Base-by-base conservation (phyloP, 371 early-diverging fungal species). In the Apophysomyces trapeziformis region DNA sequence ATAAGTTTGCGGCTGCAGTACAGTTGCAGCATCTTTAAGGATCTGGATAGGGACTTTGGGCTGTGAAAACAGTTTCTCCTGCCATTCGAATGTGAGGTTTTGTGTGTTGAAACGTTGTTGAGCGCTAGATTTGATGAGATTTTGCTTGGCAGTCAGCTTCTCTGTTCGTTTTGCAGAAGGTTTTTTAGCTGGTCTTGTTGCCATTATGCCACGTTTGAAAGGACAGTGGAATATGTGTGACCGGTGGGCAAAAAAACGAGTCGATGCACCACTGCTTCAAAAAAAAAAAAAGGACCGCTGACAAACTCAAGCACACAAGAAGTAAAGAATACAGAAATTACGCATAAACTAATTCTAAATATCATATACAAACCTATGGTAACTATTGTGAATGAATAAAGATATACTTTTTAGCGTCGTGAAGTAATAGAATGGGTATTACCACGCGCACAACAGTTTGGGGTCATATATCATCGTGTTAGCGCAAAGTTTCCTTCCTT, bases 71-170 rank as follows among this genome's bases (percentile, higher is more conserved):
- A 89, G 72, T 12, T 79, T 80, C 57, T 87, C 85, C 63, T 85
- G 85, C 89, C 89, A 89, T 26, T 78, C 67, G 72, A 87, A 80
- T 7, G 79, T 83, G 43, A 83, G 72, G 7, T 74, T 72, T 63
- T 89, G 86, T n/a, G 72, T 74, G 46, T 75, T 73, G 36, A 73
- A 68, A 4, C 84, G 80, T 47, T 81, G 71, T 26, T 83, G 77
- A 16, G 84, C 80, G 47, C 84, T 88, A 4, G 77, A 68, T 44
- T 82, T 77, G 1, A 88, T 63, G 1, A 84, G 60, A 36, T 72
- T 73, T 61, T 87, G 85, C 58, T 77, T 80, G 8, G 72, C 66
- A n/a, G 76, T 71, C 3, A 78, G 68, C 47, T 62, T 72, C 32
- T 74, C 69, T 50, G 70, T 76, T 56, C 64, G 64, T 21, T 64